Evolutionary conservation across 2,329 filamentous ascomycete genomes (phyloP).

Genomic region (Venturia aucupariae): DNA sequence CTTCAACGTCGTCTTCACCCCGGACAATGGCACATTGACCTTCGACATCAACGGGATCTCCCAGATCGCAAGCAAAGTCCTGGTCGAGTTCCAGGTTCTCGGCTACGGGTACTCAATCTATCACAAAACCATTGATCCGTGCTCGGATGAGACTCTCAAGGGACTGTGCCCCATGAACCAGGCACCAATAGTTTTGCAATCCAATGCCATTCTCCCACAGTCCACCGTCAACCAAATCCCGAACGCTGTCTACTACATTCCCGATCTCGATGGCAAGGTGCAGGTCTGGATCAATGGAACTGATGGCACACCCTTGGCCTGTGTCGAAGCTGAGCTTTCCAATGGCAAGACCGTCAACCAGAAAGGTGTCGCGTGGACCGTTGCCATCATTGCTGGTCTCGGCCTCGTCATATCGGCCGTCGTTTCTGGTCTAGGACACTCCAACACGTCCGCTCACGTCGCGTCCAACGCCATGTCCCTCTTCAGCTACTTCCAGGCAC

Average conservation of each 20-base stretch:
- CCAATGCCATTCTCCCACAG: constrained; percentile 49
- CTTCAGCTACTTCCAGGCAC: constrained; percentile 88
- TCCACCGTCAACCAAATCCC: constrained; percentile 59
- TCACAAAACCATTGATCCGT: constrained; percentile 63
- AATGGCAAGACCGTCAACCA: constrained; percentile 91
- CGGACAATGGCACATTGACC: constrained; percentile 60
- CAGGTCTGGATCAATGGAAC: constrained; percentile 71
- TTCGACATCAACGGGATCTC: constrained; percentile 76
- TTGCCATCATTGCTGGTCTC: constrained; percentile 77
- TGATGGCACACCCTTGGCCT: constrained; percentile 59
- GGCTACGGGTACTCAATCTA: constrained; percentile 76
- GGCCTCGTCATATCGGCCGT: constrained; percentile 78
- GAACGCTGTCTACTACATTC: constrained; percentile 77
- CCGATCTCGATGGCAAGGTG: constrained; percentile 82
- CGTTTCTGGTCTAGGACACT: constrained; percentile 81
- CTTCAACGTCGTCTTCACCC: constrained; percentile 77
- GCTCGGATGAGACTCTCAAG: constrained; percentile 48
- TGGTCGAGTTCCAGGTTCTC: constrained; percentile 64
- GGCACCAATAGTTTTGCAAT: constrained; percentile 64
- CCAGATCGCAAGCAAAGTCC: constrained; percentile 72
- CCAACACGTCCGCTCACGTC: constrained; percentile 89
- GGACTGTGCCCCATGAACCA: constrained; percentile 88
- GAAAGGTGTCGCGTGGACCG: constrained; percentile 78
- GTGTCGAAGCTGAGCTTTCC: constrained; percentile 77
- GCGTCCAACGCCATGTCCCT: constrained; percentile 90